These are phyloP conservation scores for Pseudomicrostroma phylloplanum DNA, from an alignment of 1,284 basidiomycete genomes.

Conservation along the genomic window DNA sequence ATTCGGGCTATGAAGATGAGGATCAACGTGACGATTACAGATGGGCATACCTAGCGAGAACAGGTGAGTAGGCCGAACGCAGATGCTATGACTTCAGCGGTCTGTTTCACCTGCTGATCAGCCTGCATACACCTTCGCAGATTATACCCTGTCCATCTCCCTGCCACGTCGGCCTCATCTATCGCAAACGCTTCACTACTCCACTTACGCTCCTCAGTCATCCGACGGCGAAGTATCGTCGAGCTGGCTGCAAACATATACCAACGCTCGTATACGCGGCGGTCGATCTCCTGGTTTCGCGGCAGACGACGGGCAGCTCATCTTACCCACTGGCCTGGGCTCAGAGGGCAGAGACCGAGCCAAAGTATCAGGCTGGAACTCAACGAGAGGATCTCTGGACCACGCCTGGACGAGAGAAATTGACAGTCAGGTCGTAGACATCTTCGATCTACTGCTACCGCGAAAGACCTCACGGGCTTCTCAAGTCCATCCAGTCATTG, in stretches of 20 bases:
- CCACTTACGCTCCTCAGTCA: constrained; percentile 43
- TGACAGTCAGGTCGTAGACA: constrained; percentile 17
- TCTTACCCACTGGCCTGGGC: background rate
- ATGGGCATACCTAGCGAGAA: constrained; percentile 15
- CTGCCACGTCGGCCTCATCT: constrained; percentile 33
- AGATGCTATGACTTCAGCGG: constrained; percentile 18
- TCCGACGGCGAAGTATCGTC: constrained; percentile 41
- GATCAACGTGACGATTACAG: constrained; percentile 15
- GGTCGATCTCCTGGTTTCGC: background rate
- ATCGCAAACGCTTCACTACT: constrained; percentile 42
- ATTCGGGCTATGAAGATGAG: background rate
- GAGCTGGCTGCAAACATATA: constrained; percentile 24
- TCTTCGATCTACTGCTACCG: constrained; percentile 41
- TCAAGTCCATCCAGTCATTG: constrained; percentile 28
- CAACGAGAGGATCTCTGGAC: background rate
- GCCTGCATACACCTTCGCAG: constrained; percentile 7
- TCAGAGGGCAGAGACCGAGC: background rate
- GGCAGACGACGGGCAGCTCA: background rate
- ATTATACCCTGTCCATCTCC: constrained; percentile 49
- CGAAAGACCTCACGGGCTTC: constrained; percentile 1
- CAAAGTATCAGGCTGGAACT: background rate
- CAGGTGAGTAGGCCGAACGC: background rate
- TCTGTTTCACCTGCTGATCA: constrained; percentile 6
- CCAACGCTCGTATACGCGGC: background rate
- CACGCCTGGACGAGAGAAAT: background rate